Percentiles rank a stretch among this genome's conserved stretches.
These are phyloP conservation scores for Lizonia empirigonia DNA, from an alignment of 2,329 filamentous ascomycete species.

Conservation along the genomic window DNA sequence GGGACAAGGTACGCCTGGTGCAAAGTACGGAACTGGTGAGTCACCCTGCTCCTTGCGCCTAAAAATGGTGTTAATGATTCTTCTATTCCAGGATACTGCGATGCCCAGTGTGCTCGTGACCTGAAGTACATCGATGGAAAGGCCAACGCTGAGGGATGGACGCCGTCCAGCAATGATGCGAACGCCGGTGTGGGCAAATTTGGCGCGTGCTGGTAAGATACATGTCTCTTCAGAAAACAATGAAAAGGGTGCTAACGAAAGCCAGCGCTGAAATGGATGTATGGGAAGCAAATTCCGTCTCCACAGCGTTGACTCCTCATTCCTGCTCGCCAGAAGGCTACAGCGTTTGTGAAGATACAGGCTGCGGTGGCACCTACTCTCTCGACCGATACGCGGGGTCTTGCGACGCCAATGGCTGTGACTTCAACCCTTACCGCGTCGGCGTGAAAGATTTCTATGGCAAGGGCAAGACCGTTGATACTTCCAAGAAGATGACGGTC, in stretches of 20 bases:
- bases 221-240: not conserved
- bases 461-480: slow-evolving; percentile 54
- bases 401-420: slow-evolving; percentile 71
- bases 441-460: slow-evolving; percentile 69
- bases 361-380: slow-evolving; percentile 53
- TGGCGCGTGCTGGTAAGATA: slow-evolving; percentile 63
- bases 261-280: slow-evolving; percentile 61
- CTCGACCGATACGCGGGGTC: slow-evolving; percentile 65
- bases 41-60: slow-evolving; percentile 14
- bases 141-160: slow-evolving; percentile 63
- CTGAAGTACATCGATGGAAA: slow-evolving; percentile 59
- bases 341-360: slow-evolving; percentile 58
- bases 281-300: slow-evolving; percentile 69
- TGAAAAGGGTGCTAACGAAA: slow-evolving; percentile 41
- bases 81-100: slow-evolving; percentile 43
- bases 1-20: slow-evolving; percentile 55
- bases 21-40: slow-evolving; percentile 60
- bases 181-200: slow-evolving; percentile 60
- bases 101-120: slow-evolving; percentile 46
- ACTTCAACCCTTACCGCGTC: slow-evolving; percentile 65
- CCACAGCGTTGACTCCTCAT: slow-evolving; percentile 68
- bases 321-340: slow-evolving; percentile 61
- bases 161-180: slow-evolving; percentile 57
- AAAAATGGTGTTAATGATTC: not conserved
- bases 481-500: slow-evolving; percentile 51